These are phyloP conservation scores for Colletotrichum agaves DNA, from an alignment of 2,329 filamentous ascomycete genomes.

Conservation along the genomic window DNA sequence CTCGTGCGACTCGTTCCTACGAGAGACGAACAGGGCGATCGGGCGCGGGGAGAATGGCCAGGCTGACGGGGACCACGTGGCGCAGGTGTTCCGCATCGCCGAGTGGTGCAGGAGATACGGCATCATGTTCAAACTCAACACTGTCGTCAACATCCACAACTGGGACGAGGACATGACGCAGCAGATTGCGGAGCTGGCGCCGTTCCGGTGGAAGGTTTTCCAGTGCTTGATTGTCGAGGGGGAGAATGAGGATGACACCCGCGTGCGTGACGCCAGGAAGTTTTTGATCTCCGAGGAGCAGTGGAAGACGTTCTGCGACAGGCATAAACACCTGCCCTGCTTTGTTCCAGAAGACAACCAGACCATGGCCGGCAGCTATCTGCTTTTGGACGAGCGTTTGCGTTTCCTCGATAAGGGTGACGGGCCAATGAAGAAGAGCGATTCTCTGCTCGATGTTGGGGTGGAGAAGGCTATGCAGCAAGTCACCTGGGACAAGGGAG, in stretches of 20 bases:
- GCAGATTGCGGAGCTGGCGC: conserved; percentile 51
- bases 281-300: conserved; percentile 60
- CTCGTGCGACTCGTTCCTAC: conserved; percentile 65
- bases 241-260: conserved; percentile 59
- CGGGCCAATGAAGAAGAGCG: conserved; percentile 44
- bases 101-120: conserved; percentile 57
- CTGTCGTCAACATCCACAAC: conserved; percentile 61
- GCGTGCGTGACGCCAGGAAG: conserved; percentile 52
- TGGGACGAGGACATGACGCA: conserved; percentile 60
- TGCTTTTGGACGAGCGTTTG: conserved; percentile 63
- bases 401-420: conserved; percentile 59
- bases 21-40: conserved; percentile 60
- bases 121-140: conserved; percentile 69
- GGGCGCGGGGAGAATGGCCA: conserved; percentile 52
- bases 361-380: conserved; percentile 61
- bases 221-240: conserved; percentile 63
- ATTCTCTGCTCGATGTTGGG: conserved; percentile 57
- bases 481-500: conserved; percentile 57
- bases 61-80: conserved; percentile 55
- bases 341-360: conserved; percentile 62
- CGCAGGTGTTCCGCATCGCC: conserved; percentile 54
- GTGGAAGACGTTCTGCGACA: conserved; percentile 56
- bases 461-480: conserved; percentile 56
- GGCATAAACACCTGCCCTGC: conserved; percentile 52
- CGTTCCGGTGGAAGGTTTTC: conserved; percentile 67